Evolutionary conservation across 345 rosid species (phyloP).

Genomic region (Corymbia maculata): DNA sequence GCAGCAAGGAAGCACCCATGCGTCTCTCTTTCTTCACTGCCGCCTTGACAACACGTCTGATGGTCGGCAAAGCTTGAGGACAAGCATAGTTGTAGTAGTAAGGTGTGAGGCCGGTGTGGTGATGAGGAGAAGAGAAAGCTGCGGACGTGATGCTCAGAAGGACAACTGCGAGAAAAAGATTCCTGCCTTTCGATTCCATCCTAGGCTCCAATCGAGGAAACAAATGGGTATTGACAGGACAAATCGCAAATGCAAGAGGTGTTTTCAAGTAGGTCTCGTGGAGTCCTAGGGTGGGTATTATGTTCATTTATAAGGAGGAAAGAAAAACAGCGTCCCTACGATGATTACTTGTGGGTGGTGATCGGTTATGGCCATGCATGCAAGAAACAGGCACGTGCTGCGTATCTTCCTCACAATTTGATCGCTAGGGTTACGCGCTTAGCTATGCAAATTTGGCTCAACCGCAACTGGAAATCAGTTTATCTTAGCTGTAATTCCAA

Average conservation of each 20-base stretch:
- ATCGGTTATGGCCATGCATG: background rate
- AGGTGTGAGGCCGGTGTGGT: constrained; percentile 13
- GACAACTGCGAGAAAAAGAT: background rate
- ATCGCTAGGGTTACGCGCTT: background rate
- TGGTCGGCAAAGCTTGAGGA: constrained; percentile 36
- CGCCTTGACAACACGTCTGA: constrained; percentile 19
- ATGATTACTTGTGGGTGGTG: background rate
- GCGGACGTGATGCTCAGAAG: background rate
- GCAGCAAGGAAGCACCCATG: constrained; percentile 46
- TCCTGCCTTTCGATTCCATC: background rate
- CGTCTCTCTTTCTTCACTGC: constrained; percentile 36
- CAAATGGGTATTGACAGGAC: background rate
- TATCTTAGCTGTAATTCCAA: background rate
- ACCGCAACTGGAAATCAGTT: background rate
- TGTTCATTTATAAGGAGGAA: background rate
- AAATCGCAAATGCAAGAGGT: background rate
- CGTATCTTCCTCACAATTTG: background rate
- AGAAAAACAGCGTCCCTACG: background rate
- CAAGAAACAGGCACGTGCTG: background rate
- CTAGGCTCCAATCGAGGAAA: background rate
- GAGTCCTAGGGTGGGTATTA: background rate
- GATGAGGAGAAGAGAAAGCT: background rate
- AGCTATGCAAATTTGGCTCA: background rate
- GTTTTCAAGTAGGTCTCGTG: background rate
- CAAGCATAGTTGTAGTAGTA: constrained; percentile 36